Evolutionary conservation across 2,329 filamentous ascomycete genomes (phyloP).

Genomic region (Xylariaceae sp.): DNA sequence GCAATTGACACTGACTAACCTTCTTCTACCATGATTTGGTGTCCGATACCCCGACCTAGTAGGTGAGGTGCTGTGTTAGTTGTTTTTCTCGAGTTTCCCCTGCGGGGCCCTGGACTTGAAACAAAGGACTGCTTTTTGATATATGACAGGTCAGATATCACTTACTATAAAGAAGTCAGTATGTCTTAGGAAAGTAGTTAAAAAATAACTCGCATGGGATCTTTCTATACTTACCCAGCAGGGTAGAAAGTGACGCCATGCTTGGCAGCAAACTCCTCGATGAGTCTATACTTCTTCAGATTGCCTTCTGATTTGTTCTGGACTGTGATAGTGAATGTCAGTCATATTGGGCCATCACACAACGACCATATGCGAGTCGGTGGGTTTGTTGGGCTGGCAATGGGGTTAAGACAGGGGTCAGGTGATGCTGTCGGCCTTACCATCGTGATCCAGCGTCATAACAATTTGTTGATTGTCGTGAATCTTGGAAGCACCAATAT

Average conservation of each 20-base stretch:
- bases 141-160: too few species aligned
- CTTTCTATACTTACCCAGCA: conserved; percentile 41
- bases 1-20: conserved; percentile 34
- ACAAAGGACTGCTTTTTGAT: too few species aligned
- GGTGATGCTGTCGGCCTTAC: too few species aligned
- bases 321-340: background rate
- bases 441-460: conserved; percentile 52
- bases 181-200: too few species aligned
- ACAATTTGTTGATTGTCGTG: conserved; percentile 72
- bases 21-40: conserved; percentile 90
- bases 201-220: too few species aligned
- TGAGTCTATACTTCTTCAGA: conserved; percentile 76
- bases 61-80: background rate
- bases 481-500: conserved; percentile 73
- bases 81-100: background rate
- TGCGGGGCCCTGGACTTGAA: too few species aligned
- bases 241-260: conserved; percentile 78
- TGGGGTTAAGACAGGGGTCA: background rate
- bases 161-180: too few species aligned
- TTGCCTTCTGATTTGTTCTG: conserved; percentile 79
- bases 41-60: conserved; percentile 73
- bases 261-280: conserved; percentile 75
- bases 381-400: background rate
- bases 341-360: background rate
- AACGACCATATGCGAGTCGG: background rate